Percentiles rank a stretch among this genome's conserved stretches.
These are phyloP conservation scores for Metschnikowia hibisci DNA, from an alignment of 805 yeast genomes.

Conservation along the genomic window DNA sequence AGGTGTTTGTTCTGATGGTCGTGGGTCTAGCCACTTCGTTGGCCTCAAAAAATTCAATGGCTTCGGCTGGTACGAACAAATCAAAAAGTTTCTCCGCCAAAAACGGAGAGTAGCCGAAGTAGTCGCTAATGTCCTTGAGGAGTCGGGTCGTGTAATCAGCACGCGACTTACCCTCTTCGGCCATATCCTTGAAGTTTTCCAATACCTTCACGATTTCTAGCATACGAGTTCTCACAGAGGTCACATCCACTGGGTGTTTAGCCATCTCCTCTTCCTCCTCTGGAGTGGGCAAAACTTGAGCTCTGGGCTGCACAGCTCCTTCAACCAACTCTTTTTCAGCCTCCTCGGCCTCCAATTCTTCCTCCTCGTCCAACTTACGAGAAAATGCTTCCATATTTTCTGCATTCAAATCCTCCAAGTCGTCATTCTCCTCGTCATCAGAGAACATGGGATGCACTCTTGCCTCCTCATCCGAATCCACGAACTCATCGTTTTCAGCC, in stretches of 20 bases:
- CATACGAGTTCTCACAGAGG: conserved; percentile 86
- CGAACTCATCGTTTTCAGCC: conserved; percentile 21
- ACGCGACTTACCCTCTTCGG: conserved; percentile 85
- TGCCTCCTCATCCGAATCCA: conserved; percentile 60
- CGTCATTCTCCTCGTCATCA: conserved; percentile 56
- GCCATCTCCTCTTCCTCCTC: conserved; percentile 58
- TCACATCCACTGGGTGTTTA: conserved; percentile 65
- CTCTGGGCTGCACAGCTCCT: conserved; percentile 60
- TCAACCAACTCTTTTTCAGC: conserved; percentile 54
- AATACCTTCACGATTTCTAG: conserved; percentile 91
- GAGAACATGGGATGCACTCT: conserved; percentile 73
- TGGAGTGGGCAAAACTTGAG: conserved; percentile 67
- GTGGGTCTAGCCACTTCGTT: conserved; percentile 96
- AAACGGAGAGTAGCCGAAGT: conserved; percentile 89
- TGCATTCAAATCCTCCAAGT: conserved; percentile 66
- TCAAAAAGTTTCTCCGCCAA: conserved; percentile 92
- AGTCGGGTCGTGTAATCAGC: conserved; percentile 76
- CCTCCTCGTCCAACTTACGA: conserved; percentile 55
- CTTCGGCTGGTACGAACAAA: conserved; percentile 90
- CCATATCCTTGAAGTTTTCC: conserved; percentile 78
- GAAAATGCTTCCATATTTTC: conserved; percentile 81
- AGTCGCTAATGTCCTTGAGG: conserved; percentile 80
- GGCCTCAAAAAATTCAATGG: conserved; percentile 97
- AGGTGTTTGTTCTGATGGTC: conserved; percentile 95
- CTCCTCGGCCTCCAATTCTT: conserved; percentile 46